Evolutionary conservation across 495 filamentous ascomycete species (phyloP).

Genomic region (Penicillium goetzii): DNA sequence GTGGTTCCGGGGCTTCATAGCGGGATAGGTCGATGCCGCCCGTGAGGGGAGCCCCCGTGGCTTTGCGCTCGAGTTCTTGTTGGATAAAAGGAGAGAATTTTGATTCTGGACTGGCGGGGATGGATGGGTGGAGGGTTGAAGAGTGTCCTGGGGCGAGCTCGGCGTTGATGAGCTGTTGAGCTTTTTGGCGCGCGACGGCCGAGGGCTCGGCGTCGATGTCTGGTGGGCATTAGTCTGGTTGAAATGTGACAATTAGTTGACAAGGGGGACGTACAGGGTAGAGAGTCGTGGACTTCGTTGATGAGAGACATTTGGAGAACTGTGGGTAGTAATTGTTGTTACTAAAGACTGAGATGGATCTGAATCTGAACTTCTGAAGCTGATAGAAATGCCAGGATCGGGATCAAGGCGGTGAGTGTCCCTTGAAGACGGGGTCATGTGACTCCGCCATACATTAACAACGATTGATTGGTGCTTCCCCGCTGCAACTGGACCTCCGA

Average conservation of each 20-base stretch:
- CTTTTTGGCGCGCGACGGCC: conserved; percentile 57
- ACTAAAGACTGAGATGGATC: background rate
- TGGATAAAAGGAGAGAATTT: conserved; percentile 64
- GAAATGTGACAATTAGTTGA: background rate
- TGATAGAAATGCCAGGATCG: conserved; percentile 3
- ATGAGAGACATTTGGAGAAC: conserved; percentile 65
- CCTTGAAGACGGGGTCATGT: background rate
- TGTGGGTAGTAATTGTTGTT: background rate
- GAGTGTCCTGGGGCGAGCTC: conserved; percentile 59
- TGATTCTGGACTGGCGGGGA: conserved; percentile 41
- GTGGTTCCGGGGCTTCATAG: conserved; percentile 70
- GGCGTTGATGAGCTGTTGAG: conserved; percentile 64
- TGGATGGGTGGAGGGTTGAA: conserved; percentile 43
- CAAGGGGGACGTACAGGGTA: conserved; percentile 65
- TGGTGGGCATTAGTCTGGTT: conserved; percentile 37
- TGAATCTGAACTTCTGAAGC: conserved; percentile 1
- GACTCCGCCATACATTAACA: background rate
- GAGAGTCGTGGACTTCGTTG: conserved; percentile 75
- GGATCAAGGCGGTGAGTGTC: background rate
- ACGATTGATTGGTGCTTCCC: conserved; percentile 5
- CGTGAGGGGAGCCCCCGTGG: conserved; percentile 53
- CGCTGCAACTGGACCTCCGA: conserved; percentile 3
- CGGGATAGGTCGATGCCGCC: conserved; percentile 75
- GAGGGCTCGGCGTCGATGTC: conserved; percentile 74
- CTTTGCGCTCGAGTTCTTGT: conserved; percentile 64